phyloP scores from a whole-genome alignment of 2,329 filamentous ascomycete genomes.

The Biscogniauxia sp. region DNA sequence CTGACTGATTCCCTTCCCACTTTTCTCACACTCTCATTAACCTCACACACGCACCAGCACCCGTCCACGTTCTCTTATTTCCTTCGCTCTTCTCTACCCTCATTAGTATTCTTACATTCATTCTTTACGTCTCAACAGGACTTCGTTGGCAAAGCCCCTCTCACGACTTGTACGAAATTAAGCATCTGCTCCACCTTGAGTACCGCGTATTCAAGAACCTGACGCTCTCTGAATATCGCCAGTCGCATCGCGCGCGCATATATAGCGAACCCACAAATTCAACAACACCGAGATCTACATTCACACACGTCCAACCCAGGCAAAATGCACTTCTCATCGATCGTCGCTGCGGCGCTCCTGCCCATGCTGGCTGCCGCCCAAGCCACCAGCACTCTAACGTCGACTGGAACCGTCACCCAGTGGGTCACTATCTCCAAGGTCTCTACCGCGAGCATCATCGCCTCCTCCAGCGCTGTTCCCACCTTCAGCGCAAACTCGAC shows the following conservation, averaged over 20 bases:
- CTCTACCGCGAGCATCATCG: constrained; percentile 24
- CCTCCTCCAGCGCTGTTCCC: constrained; percentile 37
- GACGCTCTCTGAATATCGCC: constrained; percentile 22
- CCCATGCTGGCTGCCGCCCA: constrained; percentile 53
- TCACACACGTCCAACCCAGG: not conserved
- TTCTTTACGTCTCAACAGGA: constrained; percentile 23
- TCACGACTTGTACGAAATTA: constrained; percentile 26
- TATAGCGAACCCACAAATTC: constrained; percentile 10
- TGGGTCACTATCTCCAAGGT: constrained; percentile 51
- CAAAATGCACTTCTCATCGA: constrained; percentile 43
- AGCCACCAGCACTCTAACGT: constrained; percentile 40
- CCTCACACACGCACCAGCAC: constrained; percentile 8
- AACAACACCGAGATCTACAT: not conserved
- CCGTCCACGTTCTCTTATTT: constrained; percentile 10
- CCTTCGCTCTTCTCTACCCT: constrained; percentile 2
- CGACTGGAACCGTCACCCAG: constrained; percentile 50
- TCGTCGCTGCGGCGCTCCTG: constrained; percentile 48
- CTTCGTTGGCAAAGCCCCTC: constrained; percentile 34
- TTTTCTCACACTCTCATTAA: constrained; percentile 13
- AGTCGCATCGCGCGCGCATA: constrained; percentile 17
- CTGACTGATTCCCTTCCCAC: not conserved
- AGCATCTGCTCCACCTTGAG: constrained; percentile 17
- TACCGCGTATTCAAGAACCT: constrained; percentile 29
- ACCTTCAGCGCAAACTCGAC: constrained; percentile 34
- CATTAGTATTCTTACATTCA: constrained; percentile 11